Conservation (phyloP, 306 rosid genomes). For the Pterocarpus santalinus region DNA sequence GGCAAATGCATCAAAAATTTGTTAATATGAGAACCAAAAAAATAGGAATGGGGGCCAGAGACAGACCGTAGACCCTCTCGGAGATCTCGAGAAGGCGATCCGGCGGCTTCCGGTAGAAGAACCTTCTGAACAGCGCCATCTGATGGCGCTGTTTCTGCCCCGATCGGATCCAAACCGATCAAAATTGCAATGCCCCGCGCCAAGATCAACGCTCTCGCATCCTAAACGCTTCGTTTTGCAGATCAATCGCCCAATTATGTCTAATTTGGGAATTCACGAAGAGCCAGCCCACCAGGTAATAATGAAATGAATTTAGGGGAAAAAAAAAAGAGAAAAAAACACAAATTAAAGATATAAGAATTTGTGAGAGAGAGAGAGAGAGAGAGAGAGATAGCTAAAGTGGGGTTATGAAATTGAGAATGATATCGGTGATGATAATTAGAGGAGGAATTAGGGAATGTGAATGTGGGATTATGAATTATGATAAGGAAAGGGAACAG, state of each 20-base stretch:
- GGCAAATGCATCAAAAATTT: neutral
- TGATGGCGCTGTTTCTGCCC: conserved; percentile 89
- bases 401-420: too few relatives aligned
- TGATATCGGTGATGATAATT: too few relatives aligned
- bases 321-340: too few relatives aligned
- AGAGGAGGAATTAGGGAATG: too few relatives aligned
- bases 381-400: too few relatives aligned
- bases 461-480: too few relatives aligned
- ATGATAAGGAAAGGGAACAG: too few relatives aligned
- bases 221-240: conserved; percentile 37
- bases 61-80: conserved; percentile 88
- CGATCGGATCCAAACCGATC: conserved; percentile 80
- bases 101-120: conserved; percentile 97
- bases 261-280: neutral
- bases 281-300: neutral
- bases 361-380: too few relatives aligned
- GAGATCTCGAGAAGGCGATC: conserved; percentile 99
- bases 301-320: too few relatives aligned
- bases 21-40: neutral
- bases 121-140: conserved; percentile 99
- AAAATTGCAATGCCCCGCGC: conserved; percentile 40
- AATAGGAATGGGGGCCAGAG: neutral
- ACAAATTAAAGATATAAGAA: too few relatives aligned
- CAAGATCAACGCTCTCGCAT: conserved; percentile 31
- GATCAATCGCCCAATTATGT: conserved; percentile 50